Percentiles rank a stretch among this genome's conserved stretches.
These are phyloP conservation scores for Taiozyma sp. DNA, from an alignment of 1,139 yeast genomes.

Conservation along the genomic window DNA sequence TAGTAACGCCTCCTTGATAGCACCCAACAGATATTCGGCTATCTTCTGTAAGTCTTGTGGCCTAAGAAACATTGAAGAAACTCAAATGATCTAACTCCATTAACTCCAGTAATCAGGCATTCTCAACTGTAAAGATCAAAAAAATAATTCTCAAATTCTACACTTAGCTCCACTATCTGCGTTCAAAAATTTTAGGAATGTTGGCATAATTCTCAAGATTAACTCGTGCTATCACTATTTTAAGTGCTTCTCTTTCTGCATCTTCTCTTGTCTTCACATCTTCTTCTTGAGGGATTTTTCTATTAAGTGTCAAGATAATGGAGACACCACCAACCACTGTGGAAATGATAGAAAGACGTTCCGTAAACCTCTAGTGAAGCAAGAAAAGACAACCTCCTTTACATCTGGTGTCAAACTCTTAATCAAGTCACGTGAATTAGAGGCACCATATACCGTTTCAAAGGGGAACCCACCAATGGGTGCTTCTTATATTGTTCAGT, in stretches of 20 bases:
- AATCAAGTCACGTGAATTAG: constrained; percentile 4
- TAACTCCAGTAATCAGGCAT: too few species aligned
- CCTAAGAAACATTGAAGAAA: too few species aligned
- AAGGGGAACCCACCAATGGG: not conserved
- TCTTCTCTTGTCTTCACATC: constrained; percentile 14
- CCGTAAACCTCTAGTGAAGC: constrained; percentile 33
- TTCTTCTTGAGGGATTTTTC: constrained; percentile 30
- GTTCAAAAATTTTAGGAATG: too few species aligned
- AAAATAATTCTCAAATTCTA: too few species aligned
- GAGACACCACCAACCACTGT: constrained; percentile 21
- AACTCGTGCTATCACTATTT: not conserved
- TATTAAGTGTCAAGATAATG: constrained; percentile 28
- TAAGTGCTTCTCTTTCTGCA: not conserved
- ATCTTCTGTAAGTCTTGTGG: too few species aligned
- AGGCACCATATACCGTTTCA: not conserved
- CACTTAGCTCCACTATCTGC: too few species aligned
- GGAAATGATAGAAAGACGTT: constrained; percentile 29
- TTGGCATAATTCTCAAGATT: too few species aligned
- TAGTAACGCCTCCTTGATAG: not conserved
- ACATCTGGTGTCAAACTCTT: not conserved
- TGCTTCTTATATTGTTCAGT: not conserved
- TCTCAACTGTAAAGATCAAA: too few species aligned
- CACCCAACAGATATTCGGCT: not conserved
- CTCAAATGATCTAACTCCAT: too few species aligned
- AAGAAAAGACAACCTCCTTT: constrained; percentile 1